Conservation (phyloP, 441 rosid genomes). For the Pelargonium fulgidum region DNA sequence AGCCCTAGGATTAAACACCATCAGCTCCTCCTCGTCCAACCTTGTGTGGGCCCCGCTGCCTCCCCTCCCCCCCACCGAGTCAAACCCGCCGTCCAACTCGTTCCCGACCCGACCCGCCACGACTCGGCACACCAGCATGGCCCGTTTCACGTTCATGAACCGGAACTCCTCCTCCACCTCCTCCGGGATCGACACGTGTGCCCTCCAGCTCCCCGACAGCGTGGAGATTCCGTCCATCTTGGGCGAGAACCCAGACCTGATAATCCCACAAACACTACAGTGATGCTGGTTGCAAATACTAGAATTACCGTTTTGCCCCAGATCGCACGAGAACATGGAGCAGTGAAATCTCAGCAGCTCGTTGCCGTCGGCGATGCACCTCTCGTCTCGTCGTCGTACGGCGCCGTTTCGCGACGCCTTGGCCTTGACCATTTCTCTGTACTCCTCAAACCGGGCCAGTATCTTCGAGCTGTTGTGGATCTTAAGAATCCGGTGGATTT, state of each 20-base stretch:
- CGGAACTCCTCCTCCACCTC: conserved; percentile 74
- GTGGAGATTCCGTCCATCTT: conserved; percentile 87
- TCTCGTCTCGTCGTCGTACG: conserved; percentile 38
- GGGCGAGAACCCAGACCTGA: conserved; percentile 73
- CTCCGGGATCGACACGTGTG: conserved; percentile 76
- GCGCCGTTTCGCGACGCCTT: conserved; percentile 48
- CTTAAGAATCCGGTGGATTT: conserved; percentile 60
- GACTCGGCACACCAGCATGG: conserved; percentile 80
- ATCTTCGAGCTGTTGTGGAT: conserved; percentile 71
- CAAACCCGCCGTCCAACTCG: conserved; percentile 58
- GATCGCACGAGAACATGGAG: conserved; percentile 68
- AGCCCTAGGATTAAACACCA: conserved; percentile 90
- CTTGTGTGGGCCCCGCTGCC: conserved; percentile 10
- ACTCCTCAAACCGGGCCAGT: conserved; percentile 72
- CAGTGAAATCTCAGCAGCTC: conserved; percentile 84
- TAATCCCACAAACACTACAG: conserved; percentile 76
- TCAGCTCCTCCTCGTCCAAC: conserved; percentile 69
- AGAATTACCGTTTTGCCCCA: conserved; percentile 56
- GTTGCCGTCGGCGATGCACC: conserved; percentile 89
- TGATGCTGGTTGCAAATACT: conserved; percentile 58
- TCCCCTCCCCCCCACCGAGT: conserved; percentile 27
- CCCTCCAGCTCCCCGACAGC: conserved; percentile 64
- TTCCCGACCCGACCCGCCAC: conserved; percentile 82
- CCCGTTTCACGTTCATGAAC: conserved; percentile 90
- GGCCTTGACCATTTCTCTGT: conserved; percentile 69